Percentiles rank a stretch among this genome's conserved stretches.
Conservation (phyloP, 805 yeast genomes). For the Candida hispaniensis region DNA sequence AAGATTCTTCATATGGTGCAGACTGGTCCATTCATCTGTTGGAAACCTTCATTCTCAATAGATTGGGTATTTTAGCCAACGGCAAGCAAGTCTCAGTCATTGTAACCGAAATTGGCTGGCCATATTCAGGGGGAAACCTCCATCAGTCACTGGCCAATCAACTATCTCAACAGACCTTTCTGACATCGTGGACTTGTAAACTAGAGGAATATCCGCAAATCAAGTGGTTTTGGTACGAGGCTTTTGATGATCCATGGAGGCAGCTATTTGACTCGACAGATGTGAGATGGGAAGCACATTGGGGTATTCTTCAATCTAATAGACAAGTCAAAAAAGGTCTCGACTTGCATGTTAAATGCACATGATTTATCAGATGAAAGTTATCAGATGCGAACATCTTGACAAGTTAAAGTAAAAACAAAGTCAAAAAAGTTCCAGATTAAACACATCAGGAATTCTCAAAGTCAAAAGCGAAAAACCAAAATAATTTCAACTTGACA, state of each 20-base stretch:
- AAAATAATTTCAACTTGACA: too few relatives aligned
- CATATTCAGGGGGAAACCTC: constrained; percentile 46
- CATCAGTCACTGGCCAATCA: constrained; percentile 39
- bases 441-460: too few relatives aligned
- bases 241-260: constrained; percentile 68
- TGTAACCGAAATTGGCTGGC: constrained; percentile 66
- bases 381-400: too few relatives aligned
- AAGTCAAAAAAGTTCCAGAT: too few relatives aligned
- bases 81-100: constrained; percentile 28
- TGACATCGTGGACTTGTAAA: constrained; percentile 44
- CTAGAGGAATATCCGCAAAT: constrained; percentile 28
- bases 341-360: constrained; percentile 4
- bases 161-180: constrained; percentile 37
- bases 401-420: too few relatives aligned
- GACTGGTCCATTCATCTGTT: constrained; percentile 45
- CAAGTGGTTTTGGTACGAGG: constrained; percentile 55
- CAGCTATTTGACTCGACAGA: constrained; percentile 38
- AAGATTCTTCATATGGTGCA: constrained; percentile 36
- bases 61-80: constrained; percentile 4
- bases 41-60: constrained; percentile 31
- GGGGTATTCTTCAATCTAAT: constrained; percentile 52
- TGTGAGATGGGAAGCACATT: constrained; percentile 54
- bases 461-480: too few relatives aligned
- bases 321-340: constrained; percentile 35
- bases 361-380: too few relatives aligned